Percentiles rank a stretch among this genome's conserved stretches.
phyloP scores from a whole-genome alignment of 305 asterid genomes.

The Fraxinus greggii region DNA sequence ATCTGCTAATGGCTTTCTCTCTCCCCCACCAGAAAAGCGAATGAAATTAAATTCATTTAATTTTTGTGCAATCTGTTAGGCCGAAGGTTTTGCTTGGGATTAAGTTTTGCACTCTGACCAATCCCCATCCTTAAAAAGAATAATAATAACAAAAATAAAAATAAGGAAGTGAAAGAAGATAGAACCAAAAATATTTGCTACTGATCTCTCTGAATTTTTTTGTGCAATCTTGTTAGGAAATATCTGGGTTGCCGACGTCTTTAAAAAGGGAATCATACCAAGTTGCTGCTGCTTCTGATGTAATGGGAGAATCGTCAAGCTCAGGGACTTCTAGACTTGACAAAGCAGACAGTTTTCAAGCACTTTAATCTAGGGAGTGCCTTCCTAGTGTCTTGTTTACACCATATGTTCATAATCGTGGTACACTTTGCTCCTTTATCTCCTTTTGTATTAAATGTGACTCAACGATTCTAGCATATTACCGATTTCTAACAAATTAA shows the following conservation, averaged over 20 bases:
- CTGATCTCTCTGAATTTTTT: not conserved
- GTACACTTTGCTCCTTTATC: not conserved
- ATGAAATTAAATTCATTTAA: not conserved
- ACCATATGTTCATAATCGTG: not conserved
- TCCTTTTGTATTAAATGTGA: not conserved
- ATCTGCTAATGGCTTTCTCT: not conserved
- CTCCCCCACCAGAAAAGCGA: not conserved
- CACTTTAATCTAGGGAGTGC: constrained; percentile 27
- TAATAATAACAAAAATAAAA: not conserved
- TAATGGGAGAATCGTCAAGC: constrained; percentile 79
- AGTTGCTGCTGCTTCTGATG: constrained; percentile 49
- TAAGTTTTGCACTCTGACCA: not conserved
- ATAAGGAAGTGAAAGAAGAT: not conserved
- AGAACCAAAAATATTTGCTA: not conserved
- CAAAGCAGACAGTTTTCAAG: constrained; percentile 56
- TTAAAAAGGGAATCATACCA: constrained; percentile 60
- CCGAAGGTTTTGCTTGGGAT: not conserved
- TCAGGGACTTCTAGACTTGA: constrained; percentile 72
- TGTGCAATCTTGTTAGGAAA: constrained; percentile 49
- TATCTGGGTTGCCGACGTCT: constrained; percentile 72
- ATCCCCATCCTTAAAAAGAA: not conserved
- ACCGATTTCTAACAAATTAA: not conserved
- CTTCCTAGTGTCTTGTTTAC: not conserved
- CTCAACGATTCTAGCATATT: not conserved
- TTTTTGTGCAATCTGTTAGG: not conserved